Percentiles rank a stretch among this genome's conserved stretches.
These are phyloP conservation scores for Trichoderma sp. DNA, from an alignment of 2,329 filamentous ascomycete genomes.

Conservation along the genomic window DNA sequence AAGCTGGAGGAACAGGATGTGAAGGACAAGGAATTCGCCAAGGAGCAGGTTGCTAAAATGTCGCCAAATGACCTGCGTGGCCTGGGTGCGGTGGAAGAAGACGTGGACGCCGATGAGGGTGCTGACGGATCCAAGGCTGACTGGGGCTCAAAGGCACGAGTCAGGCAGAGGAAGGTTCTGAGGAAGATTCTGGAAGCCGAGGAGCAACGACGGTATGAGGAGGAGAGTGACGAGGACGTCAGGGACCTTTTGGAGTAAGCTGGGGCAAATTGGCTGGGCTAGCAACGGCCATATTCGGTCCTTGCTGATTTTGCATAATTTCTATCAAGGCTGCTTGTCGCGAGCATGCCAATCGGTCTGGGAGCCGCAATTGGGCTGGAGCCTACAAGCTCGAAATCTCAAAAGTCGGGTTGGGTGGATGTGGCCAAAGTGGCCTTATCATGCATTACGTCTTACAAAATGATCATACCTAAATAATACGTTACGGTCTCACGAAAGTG, in stretches of 20 bases:
- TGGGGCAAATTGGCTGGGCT: neutral
- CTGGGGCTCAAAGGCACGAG: slow-evolving; percentile 73
- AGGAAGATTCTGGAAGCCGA: slow-evolving; percentile 68
- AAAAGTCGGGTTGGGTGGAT: slow-evolving; percentile 5
- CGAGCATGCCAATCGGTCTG: neutral
- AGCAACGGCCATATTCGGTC: neutral
- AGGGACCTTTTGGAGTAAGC: slow-evolving; percentile 63
- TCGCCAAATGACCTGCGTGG: slow-evolving; percentile 68
- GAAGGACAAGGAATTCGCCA: slow-evolving; percentile 56
- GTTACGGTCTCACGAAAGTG: slow-evolving; percentile 12
- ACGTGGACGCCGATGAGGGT: slow-evolving; percentile 52
- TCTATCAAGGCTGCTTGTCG: neutral
- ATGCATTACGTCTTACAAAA: neutral
- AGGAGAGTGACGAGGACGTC: slow-evolving; percentile 72
- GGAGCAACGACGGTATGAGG: slow-evolving; percentile 63
- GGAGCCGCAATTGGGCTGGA: neutral
- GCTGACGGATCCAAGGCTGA: slow-evolving; percentile 54
- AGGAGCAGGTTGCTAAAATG: slow-evolving; percentile 55
- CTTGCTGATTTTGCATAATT: neutral
- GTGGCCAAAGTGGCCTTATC: slow-evolving; percentile 24
- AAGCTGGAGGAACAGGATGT: slow-evolving; percentile 63
- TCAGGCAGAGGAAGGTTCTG: slow-evolving; percentile 68
- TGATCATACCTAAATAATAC: slow-evolving; percentile 2
- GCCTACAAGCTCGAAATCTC: neutral
- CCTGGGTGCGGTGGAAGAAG: slow-evolving; percentile 56